Conservation (phyloP, 1,139 yeast species). For the Saccharomyces hybrid region DNA sequence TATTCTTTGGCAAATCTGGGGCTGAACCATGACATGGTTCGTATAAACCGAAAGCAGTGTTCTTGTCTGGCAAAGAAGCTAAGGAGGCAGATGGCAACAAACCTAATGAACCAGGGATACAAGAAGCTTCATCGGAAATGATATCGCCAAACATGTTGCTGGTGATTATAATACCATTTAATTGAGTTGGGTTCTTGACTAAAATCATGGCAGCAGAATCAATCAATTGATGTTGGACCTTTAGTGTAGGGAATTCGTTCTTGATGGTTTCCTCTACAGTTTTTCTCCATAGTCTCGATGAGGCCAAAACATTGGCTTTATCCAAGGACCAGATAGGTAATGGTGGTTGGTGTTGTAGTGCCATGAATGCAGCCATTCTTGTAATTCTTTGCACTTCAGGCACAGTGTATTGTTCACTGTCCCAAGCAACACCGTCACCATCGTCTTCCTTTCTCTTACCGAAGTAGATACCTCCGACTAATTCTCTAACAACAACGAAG, state of each 20-base stretch:
- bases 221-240: conserved; percentile 84
- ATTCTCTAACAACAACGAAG: conserved; percentile 87
- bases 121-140: conserved; percentile 94
- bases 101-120: conserved; percentile 95
- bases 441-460: conserved; percentile 93
- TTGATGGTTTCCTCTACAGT: conserved; percentile 79
- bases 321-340: conserved; percentile 92
- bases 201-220: conserved; percentile 98
- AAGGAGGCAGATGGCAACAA: conserved; percentile 92
- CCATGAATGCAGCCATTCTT: conserved; percentile 96
- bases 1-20: conserved; percentile 80
- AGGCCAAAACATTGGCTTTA: conserved; percentile 94
- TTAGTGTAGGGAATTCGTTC: conserved; percentile 83
- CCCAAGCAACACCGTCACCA: conserved; percentile 81
- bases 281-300: conserved; percentile 92
- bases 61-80: conserved; percentile 90
- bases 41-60: conserved; percentile 88
- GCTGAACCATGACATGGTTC: conserved; percentile 99
- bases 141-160: conserved; percentile 98
- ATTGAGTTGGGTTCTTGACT: conserved; percentile 79
- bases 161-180: conserved; percentile 87
- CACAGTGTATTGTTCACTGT: conserved; percentile 85
- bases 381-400: conserved; percentile 91
- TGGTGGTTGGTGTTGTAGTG: conserved; percentile 88
- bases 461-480: conserved; percentile 96